Evolutionary conservation across 345 rosid species (phyloP).

Genomic region (Noccaea bulbosa): DNA sequence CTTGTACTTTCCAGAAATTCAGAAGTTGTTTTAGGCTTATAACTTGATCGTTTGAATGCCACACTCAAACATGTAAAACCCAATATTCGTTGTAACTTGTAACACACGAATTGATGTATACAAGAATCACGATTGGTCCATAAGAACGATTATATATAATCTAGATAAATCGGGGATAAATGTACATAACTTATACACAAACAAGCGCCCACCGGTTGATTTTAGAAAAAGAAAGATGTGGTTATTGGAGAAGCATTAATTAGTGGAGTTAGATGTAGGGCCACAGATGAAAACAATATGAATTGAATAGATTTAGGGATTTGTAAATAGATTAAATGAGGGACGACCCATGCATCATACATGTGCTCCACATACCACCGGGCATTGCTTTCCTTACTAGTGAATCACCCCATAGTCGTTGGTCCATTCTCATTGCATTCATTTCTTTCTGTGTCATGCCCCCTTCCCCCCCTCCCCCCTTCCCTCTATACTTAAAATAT

Average conservation of each 20-base stretch:
- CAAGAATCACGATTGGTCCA: slow-evolving; percentile 4
- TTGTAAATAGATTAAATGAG: slow-evolving; percentile 27
- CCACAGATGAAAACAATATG: slow-evolving; percentile 28
- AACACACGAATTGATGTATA: neutral
- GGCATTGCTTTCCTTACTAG: slow-evolving; percentile 23
- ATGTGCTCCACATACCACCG: slow-evolving; percentile 34
- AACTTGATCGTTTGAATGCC: too few species aligned
- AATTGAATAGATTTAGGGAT: slow-evolving; percentile 7
- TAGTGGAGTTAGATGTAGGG: slow-evolving; percentile 18
- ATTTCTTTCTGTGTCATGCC: slow-evolving; percentile 20
- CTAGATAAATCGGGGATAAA: neutral
- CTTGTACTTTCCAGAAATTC: too few species aligned
- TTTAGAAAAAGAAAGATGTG: slow-evolving; percentile 3
- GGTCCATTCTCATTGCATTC: slow-evolving; percentile 32
- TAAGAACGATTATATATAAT: neutral
- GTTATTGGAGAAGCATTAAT: slow-evolving; percentile 26
- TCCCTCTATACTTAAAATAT: neutral
- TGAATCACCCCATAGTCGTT: slow-evolving; percentile 19
- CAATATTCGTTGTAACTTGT: neutral
- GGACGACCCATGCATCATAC: slow-evolving; percentile 36
- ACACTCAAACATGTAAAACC: too few species aligned
- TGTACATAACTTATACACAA: slow-evolving; percentile 2
- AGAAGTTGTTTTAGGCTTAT: too few species aligned
- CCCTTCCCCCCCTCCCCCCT: too few species aligned
- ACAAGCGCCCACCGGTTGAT: slow-evolving; percentile 7